Evolutionary conservation across 495 filamentous ascomycete genomes (phyloP).

Genomic region (Stereocaulon alpinum): DNA sequence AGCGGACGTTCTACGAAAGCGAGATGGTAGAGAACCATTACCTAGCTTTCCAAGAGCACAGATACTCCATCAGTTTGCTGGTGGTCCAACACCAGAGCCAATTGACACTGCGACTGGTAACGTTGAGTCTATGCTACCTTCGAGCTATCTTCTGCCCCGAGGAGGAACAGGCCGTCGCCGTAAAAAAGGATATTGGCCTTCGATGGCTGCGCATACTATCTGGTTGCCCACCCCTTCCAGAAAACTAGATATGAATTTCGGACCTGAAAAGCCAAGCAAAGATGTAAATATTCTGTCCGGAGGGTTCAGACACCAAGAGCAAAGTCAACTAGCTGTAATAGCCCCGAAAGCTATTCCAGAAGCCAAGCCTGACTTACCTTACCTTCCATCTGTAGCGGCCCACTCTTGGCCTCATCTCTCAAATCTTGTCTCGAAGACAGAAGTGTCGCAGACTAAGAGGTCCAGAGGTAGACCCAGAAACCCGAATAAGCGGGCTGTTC

Average conservation of each 20-base stretch:
- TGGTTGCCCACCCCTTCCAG: not conserved
- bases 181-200: constrained; percentile 11
- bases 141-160: not conserved
- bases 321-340: not conserved
- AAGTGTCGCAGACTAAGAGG: not conserved
- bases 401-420: constrained; percentile 5
- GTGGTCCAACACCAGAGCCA: constrained; percentile 10
- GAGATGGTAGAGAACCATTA: constrained; percentile 4
- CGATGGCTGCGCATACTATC: constrained; percentile 21
- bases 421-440: not conserved
- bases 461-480: no score
- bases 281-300: not conserved
- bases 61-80: constrained; percentile 14
- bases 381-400: constrained; percentile 12
- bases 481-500: no score
- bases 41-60: constrained; percentile 4
- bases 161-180: not conserved
- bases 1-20: constrained; percentile 5
- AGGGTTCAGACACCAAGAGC: not conserved
- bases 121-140: not conserved
- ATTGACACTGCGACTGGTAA: not conserved
- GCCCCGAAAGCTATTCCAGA: not conserved
- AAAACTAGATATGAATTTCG: not conserved
- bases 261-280: not conserved
- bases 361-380: not conserved